phyloP scores from a whole-genome alignment of 176 grass and related monocot genomes.

The Aegilops umbellulata region DNA sequence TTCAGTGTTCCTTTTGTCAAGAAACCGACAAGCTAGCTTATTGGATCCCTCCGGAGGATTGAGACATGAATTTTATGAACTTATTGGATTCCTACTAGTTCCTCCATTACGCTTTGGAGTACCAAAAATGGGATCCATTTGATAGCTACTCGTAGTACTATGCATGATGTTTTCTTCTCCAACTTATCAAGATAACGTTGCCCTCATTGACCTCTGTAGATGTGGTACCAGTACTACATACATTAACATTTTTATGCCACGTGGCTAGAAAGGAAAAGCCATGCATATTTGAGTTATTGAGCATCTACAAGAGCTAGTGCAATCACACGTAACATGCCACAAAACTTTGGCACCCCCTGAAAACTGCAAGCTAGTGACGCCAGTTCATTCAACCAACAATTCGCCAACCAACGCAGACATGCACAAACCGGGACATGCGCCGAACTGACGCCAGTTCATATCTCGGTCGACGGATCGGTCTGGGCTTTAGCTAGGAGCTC shows the following conservation, averaged over 20 bases:
- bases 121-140: not conserved
- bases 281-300: not conserved
- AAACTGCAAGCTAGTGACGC: not conserved
- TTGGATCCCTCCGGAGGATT: not conserved
- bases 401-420: not conserved
- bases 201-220: not conserved
- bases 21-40: not conserved
- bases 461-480: not conserved
- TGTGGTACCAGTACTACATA: too few species aligned
- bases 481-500: not conserved
- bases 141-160: not conserved
- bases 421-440: not conserved
- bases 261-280: too few species aligned
- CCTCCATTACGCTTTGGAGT: not conserved
- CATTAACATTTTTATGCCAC: too few species aligned
- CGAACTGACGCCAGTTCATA: too few species aligned
- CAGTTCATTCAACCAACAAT: too few species aligned
- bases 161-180: not conserved
- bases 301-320: not conserved
- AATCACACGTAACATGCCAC: too few species aligned
- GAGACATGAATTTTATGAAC: too few species aligned
- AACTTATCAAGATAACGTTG: not conserved
- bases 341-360: conserved; percentile 11
- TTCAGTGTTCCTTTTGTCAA: not conserved
- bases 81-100: not conserved